Evolutionary conservation across 306 rosid species (phyloP), one percentile per base, ranked within the genome.

Genomic region (Sechiopsis laciniata): DNA sequence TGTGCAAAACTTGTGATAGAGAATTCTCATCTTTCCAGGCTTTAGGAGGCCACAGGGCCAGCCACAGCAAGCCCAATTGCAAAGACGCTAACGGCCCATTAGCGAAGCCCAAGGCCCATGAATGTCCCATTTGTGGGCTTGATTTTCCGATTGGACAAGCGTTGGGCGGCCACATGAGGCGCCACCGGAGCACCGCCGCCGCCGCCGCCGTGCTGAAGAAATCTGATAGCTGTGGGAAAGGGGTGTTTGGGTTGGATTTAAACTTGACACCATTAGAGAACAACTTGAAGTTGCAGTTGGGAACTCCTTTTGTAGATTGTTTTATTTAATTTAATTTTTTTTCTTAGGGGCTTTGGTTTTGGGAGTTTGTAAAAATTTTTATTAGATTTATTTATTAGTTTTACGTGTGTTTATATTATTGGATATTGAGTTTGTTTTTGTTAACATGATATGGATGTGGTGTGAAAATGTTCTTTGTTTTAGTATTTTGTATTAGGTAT

Each of bases 161-260:
- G 1, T 83, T 93, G 2, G 97, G 98, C 15, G 98, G 98, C 0
- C 98, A 93, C 78, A 88, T 93, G 98, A 90, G 98, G 60, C 83
- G 92, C 61, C 98, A 93, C 66, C 83, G 88, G 45, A 76, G 17
- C 32, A 42, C 29, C 70, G 7, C 70, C 56, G 73, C 37, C 12
- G 57, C 29, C 70, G 7, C 70, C 56, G 73, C 37, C 12, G 57
- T 85, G 8, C 48, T 85, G 75, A 84, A 82, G 82, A 87, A 66
- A 42, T 40, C 72, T 20, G 82, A 75, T 73, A 87, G 53, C 75
- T 12, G 78, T 8, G 74, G 35, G 16, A 81, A 75, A 22, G 78
- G 80, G 65, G 76, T 78, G 40, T 74, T 88, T 72, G 85, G 78
- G 70, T 64, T 85, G 73, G 81, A 81, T 35, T 82, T 83, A 72